Percentiles rank a stretch among this genome's conserved stretches.
phyloP scores from a whole-genome alignment of 208 protist species.

The Leishmania aethiopica region DNA sequence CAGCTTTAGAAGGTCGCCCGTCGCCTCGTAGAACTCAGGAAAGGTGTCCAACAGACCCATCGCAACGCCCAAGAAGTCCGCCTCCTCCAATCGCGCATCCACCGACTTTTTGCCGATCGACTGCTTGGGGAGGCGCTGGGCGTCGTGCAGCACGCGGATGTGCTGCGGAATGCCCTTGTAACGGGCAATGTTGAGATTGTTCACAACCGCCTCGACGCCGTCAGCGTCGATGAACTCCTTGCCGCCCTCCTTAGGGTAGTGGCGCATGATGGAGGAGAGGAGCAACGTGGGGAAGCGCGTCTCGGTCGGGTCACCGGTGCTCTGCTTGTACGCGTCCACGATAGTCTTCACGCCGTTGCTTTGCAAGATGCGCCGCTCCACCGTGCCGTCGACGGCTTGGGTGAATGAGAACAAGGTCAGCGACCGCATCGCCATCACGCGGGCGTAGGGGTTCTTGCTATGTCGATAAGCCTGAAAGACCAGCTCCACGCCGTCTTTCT shows the following conservation, averaged over 20 bases:
- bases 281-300: constrained; percentile 85
- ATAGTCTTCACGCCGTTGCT: constrained; percentile 70
- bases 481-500: constrained; percentile 76
- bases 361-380: constrained; percentile 80
- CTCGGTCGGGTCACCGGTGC: constrained; percentile 86
- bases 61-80: constrained; percentile 79
- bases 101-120: constrained; percentile 38
- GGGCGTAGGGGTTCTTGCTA: constrained; percentile 70
- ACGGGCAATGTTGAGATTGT: constrained; percentile 81
- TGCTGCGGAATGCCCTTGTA: constrained; percentile 92
- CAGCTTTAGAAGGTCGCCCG: constrained; percentile 59
- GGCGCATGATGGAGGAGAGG: constrained; percentile 86
- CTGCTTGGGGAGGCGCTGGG: constrained; percentile 58
- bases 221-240: constrained; percentile 79
- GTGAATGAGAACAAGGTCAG: constrained; percentile 86
- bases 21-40: constrained; percentile 86
- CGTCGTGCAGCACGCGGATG: constrained; percentile 82
- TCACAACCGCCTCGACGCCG: constrained; percentile 75
- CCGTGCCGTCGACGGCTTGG: constrained; percentile 75
- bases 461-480: constrained; percentile 74
- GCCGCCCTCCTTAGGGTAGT: constrained; percentile 79
- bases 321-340: constrained; percentile 81
- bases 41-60: constrained; percentile 85
- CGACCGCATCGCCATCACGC: constrained; percentile 75
- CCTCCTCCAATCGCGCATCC: constrained; percentile 65